Percentiles rank a stretch among this genome's conserved stretches.
Evolutionary conservation across 768 basidiomycete species (phyloP).

Genomic region (Pholiota molesta): DNA sequence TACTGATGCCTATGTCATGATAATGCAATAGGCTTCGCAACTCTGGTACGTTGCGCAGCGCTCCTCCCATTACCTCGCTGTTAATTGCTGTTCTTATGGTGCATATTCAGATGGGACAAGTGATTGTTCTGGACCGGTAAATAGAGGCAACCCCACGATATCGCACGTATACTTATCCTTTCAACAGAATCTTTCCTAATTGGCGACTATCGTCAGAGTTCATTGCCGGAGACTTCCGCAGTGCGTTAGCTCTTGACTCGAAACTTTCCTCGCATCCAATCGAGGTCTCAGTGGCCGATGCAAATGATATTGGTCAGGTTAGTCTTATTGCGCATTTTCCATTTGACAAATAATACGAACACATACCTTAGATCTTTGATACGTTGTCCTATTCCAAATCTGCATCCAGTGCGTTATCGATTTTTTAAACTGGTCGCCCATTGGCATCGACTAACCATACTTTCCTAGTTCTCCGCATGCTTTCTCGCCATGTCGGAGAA

Average conservation of each 20-base stretch:
- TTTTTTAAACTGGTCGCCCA: background rate
- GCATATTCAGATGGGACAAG: background rate
- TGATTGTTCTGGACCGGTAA: background rate
- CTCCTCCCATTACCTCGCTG: background rate
- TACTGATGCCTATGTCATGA: background rate
- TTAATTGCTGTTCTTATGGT: background rate
- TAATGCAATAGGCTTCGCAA: background rate
- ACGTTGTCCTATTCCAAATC: slow-evolving; percentile 85
- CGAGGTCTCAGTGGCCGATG: slow-evolving; percentile 87
- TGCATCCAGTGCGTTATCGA: slow-evolving; percentile 58
- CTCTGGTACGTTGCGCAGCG: background rate
- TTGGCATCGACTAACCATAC: background rate
- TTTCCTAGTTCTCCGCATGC: slow-evolving; percentile 81
- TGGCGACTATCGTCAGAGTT: slow-evolving; percentile 86
- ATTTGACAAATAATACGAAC: background rate
- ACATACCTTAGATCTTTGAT: slow-evolving; percentile 74
- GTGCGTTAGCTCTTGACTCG: slow-evolving; percentile 82
- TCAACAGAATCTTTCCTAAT: slow-evolving; percentile 63
- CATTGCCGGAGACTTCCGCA: slow-evolving; percentile 70
- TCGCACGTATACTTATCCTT: background rate
- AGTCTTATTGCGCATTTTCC: background rate
- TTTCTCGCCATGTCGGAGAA: slow-evolving; percentile 85
- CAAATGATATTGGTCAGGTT: slow-evolving; percentile 80
- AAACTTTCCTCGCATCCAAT: slow-evolving; percentile 91
- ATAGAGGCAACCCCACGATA: background rate